A percentile compares a stretch with the other conserved stretches of the same genome.
Conservation (phyloP, 495 filamentous ascomycete species). For the Cudoniella acicularis region DNA sequence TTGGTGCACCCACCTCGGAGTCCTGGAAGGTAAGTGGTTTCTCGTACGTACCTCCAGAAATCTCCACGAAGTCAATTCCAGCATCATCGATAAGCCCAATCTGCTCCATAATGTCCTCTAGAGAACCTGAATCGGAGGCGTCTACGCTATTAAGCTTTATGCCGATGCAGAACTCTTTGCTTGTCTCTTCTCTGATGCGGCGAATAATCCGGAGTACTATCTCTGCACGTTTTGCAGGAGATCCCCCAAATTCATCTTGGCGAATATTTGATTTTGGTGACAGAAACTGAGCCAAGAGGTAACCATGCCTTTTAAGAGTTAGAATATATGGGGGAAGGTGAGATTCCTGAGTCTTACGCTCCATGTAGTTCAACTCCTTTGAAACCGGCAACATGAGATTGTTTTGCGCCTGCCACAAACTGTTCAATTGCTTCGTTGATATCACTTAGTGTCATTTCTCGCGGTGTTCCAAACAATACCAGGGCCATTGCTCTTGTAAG, state of each 20-base stretch:
- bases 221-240: slow-evolving; percentile 51
- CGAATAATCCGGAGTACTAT: slow-evolving; percentile 46
- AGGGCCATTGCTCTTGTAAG: slow-evolving; percentile 31
- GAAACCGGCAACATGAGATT: slow-evolving; percentile 50
- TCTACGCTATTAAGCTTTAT: slow-evolving; percentile 64
- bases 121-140: slow-evolving; percentile 32
- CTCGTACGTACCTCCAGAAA: slow-evolving; percentile 57
- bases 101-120: slow-evolving; percentile 50
- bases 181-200: slow-evolving; percentile 41
- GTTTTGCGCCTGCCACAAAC: slow-evolving; percentile 40
- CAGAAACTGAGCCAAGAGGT: slow-evolving; percentile 66
- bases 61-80: slow-evolving; percentile 60
- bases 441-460: slow-evolving; percentile 46
- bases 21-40: slow-evolving; percentile 36
- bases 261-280: slow-evolving; percentile 56
- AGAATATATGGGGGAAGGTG: slow-evolving; percentile 38
- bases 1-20: slow-evolving; percentile 24
- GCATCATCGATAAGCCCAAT: slow-evolving; percentile 46
- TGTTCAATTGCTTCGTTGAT: slow-evolving; percentile 48
- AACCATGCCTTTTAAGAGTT: slow-evolving; percentile 54
- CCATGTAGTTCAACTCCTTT: slow-evolving; percentile 56
- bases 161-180: slow-evolving; percentile 48
- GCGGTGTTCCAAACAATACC: slow-evolving; percentile 40
- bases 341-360: slow-evolving; percentile 47
- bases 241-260: slow-evolving; percentile 60